phyloP scores from a whole-genome alignment of 345 rosid species.

The Fremontodendron californicum region DNA sequence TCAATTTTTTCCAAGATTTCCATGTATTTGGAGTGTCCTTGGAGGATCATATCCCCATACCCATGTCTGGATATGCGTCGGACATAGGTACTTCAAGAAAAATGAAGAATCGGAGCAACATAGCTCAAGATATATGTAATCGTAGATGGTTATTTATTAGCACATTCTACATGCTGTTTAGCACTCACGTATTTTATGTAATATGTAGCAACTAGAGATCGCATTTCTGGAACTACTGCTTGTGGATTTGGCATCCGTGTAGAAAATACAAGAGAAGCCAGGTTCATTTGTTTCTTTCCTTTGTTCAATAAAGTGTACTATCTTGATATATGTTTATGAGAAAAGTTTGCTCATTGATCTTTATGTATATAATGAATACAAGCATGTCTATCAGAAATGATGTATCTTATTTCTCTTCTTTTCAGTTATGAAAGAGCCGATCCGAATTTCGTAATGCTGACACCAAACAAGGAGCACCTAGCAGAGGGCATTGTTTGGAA shows the following conservation, averaged over 20 bases:
- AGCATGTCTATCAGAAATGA: not conserved
- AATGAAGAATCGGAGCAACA: too few species aligned
- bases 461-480: slow-evolving; percentile 82
- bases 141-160: not conserved
- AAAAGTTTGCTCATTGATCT: not conserved
- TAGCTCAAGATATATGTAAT: not conserved
- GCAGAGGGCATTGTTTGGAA: slow-evolving; percentile 78
- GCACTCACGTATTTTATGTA: not conserved
- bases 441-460: slow-evolving; percentile 85
- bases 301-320: not conserved
- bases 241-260: slow-evolving; percentile 78
- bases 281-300: slow-evolving; percentile 35
- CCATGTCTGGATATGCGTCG: too few species aligned
- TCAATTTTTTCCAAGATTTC: too few species aligned
- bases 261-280: slow-evolving; percentile 79
- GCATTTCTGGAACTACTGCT: slow-evolving; percentile 36
- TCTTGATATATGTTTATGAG: not conserved
- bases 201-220: slow-evolving; percentile 69
- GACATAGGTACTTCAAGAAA: too few species aligned
- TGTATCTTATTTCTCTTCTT: not conserved
- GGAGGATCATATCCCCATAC: too few species aligned
- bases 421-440: slow-evolving; percentile 86
- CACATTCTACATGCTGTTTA: not conserved
- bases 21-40: too few species aligned
- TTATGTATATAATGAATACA: not conserved